Evolutionary conservation across 1,139 yeast species (phyloP).

Genomic region (Geotrichum reessii): DNA sequence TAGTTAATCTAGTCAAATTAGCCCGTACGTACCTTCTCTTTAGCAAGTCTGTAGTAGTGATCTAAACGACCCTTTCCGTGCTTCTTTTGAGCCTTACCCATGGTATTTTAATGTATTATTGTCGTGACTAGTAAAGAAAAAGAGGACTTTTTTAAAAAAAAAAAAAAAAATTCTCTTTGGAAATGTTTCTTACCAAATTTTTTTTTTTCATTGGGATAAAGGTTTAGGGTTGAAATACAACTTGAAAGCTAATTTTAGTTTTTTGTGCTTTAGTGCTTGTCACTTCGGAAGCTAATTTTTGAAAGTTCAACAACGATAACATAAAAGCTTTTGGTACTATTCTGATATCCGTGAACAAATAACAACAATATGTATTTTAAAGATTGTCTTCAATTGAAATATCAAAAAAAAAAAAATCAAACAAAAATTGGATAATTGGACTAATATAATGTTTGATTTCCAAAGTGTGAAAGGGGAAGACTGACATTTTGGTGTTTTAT

Average conservation of each 20-base stretch:
- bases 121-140: conserved; percentile 57
- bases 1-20: neutral
- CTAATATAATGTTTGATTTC: too few species aligned
- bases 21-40: conserved; percentile 56
- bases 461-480: too few species aligned
- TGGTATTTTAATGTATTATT: conserved; percentile 48
- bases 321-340: too few species aligned
- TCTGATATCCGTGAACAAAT: too few species aligned
- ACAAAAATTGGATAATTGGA: too few species aligned
- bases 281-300: too few species aligned
- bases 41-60: conserved; percentile 90
- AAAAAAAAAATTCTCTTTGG: conserved; percentile 2
- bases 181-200: conserved; percentile 1
- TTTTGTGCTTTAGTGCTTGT: neutral
- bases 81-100: conserved; percentile 95
- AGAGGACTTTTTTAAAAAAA: conserved; percentile 29
- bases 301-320: too few species aligned
- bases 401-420: too few species aligned
- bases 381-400: too few species aligned
- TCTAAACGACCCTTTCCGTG: conserved; percentile 98
- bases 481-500: too few species aligned
- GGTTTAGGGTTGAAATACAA: conserved; percentile 10
- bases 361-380: too few species aligned
- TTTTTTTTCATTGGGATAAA: conserved; percentile 15
- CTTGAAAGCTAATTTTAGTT: neutral